Conservation (phyloP, 768 basidiomycete genomes). For the Fistulinella prunicolor region DNA sequence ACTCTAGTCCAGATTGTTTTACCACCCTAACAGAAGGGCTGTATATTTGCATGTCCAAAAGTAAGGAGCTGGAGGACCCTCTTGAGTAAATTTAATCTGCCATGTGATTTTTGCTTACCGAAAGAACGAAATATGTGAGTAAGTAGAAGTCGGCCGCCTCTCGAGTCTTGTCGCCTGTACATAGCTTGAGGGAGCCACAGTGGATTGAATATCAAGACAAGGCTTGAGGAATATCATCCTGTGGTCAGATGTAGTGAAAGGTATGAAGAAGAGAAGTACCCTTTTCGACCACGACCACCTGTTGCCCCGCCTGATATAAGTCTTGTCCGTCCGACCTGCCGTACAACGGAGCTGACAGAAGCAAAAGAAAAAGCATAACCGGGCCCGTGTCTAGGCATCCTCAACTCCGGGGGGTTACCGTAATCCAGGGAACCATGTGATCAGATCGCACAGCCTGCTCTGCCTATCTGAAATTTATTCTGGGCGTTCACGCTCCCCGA, state of each 20-base stretch:
- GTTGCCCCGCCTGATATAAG: conserved; percentile 17
- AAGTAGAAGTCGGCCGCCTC: conserved; percentile 16
- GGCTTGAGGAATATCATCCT: conserved; percentile 22
- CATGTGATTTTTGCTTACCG: conserved; percentile 35
- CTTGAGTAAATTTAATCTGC: conserved; percentile 4
- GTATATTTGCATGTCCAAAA: conserved; percentile 59
- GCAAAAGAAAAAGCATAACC: conserved; percentile 2
- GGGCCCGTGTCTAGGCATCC: conserved; percentile 1
- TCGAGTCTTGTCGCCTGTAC: conserved; percentile 28
- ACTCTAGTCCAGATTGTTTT: conserved; percentile 24
- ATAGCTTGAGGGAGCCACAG: conserved; percentile 31
- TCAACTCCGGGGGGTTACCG: not conserved
- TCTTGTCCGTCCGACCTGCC: conserved; percentile 16
- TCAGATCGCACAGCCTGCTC: not conserved
- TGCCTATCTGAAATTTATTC: not conserved
- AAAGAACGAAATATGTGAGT: conserved; percentile 49
- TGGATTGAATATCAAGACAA: conserved; percentile 14
- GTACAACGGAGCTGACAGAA: conserved; percentile 23
- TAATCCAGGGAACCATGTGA: conserved; percentile 16
- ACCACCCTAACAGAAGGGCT: conserved; percentile 59
- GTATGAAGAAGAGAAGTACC: not conserved
- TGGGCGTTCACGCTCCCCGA: not conserved
- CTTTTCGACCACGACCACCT: not conserved
- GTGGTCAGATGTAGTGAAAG: not conserved
- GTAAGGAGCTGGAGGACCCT: conserved; percentile 40